phyloP scores from a whole-genome alignment of 345 rosid genomes.

The Arabidopsis suecica region DNA sequence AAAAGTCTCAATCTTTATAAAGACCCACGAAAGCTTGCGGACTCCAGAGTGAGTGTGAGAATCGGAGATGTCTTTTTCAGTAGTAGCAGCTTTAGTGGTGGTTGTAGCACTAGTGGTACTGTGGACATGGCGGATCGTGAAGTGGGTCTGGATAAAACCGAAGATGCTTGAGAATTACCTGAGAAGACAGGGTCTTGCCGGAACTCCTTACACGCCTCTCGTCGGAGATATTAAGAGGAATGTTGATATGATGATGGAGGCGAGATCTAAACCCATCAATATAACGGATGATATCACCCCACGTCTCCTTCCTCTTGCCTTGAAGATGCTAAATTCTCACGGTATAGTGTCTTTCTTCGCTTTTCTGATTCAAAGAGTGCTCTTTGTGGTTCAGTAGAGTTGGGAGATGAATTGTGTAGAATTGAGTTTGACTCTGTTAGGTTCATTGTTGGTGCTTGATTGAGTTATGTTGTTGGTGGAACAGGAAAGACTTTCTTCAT shows the following conservation, averaged over 20 bases:
- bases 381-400: background rate
- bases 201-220: constrained; percentile 48
- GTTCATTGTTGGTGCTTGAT: background rate
- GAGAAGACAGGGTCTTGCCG: constrained; percentile 54
- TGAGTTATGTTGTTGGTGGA: constrained; percentile 20
- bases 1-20: background rate
- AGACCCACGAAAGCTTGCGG: background rate
- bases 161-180: constrained; percentile 54
- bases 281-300: constrained; percentile 48
- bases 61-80: constrained; percentile 31
- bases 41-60: constrained; percentile 11
- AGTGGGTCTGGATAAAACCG: constrained; percentile 59
- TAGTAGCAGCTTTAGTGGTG: constrained; percentile 25
- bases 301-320: constrained; percentile 49
- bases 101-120: constrained; percentile 13
- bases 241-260: constrained; percentile 35
- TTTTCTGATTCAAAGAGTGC: too few species aligned
- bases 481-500: constrained; percentile 53
- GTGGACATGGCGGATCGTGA: constrained; percentile 48
- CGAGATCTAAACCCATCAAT: constrained; percentile 44
- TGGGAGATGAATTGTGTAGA: constrained; percentile 14
- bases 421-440: background rate
- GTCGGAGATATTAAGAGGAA: constrained; percentile 53
- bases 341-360: constrained; percentile 34
- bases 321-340: constrained; percentile 40